These are phyloP conservation scores for Selaginella tamariscina DNA, from an alignment of 75 land plant species.

Conservation along the genomic window DNA sequence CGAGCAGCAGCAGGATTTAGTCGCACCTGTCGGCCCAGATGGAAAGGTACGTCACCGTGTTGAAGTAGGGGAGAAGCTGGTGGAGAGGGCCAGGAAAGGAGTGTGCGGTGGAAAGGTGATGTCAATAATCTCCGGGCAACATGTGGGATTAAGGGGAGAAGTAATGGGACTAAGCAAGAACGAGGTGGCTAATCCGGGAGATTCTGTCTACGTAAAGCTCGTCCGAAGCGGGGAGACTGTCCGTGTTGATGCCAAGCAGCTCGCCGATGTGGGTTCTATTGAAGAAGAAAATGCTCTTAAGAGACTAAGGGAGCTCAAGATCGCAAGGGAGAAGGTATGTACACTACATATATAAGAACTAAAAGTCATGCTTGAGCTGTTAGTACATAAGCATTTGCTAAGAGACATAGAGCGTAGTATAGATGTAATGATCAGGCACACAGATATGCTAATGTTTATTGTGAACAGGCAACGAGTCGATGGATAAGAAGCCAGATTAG, in stretches of 20 bases:
- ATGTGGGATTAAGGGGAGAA: slow-evolving; percentile 14
- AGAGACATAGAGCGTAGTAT: no score
- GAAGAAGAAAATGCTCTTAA: slow-evolving; percentile 19
- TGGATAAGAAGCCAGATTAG: slow-evolving; percentile 68
- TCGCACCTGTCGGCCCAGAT: slow-evolving; percentile 16
- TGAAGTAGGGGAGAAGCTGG: slow-evolving; percentile 15
- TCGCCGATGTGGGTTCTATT: slow-evolving; percentile 20
- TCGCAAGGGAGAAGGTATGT: slow-evolving; percentile 15
- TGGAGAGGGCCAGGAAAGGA: slow-evolving; percentile 15
- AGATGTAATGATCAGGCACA: no score
- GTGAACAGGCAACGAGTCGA: not conserved
- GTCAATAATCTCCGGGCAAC: slow-evolving; percentile 17
- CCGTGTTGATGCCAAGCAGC: slow-evolving; percentile 2
- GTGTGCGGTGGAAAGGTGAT: slow-evolving; percentile 11
- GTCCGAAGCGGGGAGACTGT: slow-evolving; percentile 18
- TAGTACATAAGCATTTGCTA: no score
- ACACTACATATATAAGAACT: no score
- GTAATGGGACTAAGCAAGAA: not conserved
- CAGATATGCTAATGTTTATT: not conserved
- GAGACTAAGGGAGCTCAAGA: slow-evolving; percentile 5
- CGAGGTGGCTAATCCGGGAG: not conserved
- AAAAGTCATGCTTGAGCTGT: no score
- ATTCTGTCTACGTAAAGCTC: slow-evolving; percentile 9
- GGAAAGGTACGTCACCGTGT: slow-evolving; percentile 13
- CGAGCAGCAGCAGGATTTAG: slow-evolving; percentile 3